These are phyloP conservation scores for Talaromyces trachyspermus DNA, from an alignment of 495 filamentous ascomycete genomes.

Conservation along the genomic window DNA sequence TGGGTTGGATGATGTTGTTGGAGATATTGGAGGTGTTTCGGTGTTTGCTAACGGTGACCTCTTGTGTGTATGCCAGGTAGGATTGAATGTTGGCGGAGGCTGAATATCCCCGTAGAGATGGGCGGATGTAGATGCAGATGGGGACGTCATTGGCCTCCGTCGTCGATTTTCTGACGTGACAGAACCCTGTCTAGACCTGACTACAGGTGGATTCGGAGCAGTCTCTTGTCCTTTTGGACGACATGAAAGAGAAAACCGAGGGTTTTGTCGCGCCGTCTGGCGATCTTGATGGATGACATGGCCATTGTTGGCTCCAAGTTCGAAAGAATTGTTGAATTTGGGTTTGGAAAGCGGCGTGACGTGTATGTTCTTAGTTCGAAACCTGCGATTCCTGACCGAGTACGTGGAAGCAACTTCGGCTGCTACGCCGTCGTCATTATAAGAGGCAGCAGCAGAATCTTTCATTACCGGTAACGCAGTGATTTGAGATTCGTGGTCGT, in stretches of 20 bases:
- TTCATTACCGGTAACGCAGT: conserved; percentile 31
- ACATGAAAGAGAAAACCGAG: conserved; percentile 4
- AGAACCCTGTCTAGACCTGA: background rate
- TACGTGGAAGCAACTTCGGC: conserved; percentile 6
- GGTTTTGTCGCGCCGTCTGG: background rate
- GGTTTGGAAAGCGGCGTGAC: conserved; percentile 4
- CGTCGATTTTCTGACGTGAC: background rate
- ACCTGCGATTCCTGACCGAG: conserved; percentile 2
- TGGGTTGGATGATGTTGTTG: background rate
- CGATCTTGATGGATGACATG: conserved; percentile 1
- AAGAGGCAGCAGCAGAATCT: background rate
- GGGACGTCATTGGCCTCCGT: background rate
- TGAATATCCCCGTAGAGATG: background rate
- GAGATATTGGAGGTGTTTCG: background rate
- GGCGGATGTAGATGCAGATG: background rate
- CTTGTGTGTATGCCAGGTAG: background rate
- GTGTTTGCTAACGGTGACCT: background rate
- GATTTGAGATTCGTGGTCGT: conserved; percentile 25
- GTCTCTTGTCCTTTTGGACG: background rate
- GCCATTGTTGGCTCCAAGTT: background rate
- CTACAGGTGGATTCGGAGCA: background rate
- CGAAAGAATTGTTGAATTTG: background rate
- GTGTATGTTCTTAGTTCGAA: background rate
- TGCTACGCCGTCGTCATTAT: background rate
- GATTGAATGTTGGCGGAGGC: background rate